Percentiles rank a stretch among this genome's conserved stretches.
phyloP scores from a whole-genome alignment of 495 filamentous ascomycete genomes.

The Hyaloscypha finlandica region DNA sequence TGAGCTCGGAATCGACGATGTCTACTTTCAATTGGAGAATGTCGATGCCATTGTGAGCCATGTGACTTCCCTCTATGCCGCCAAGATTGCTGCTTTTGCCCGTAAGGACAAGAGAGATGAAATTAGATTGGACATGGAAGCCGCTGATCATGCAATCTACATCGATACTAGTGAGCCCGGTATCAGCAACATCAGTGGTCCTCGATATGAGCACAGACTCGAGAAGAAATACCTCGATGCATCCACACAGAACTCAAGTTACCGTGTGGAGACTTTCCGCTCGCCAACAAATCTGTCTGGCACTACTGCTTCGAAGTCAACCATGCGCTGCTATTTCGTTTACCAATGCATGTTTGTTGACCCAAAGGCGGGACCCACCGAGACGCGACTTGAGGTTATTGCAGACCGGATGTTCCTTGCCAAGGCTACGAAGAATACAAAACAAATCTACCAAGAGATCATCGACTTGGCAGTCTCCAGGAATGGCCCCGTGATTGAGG shows the following conservation, averaged over 20 bases:
- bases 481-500: conserved; percentile 93
- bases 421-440: conserved; percentile 95
- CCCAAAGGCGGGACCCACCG: conserved; percentile 67
- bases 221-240: conserved; percentile 91
- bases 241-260: conserved; percentile 61
- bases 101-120: conserved; percentile 92
- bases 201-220: conserved; percentile 89
- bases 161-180: conserved; percentile 96
- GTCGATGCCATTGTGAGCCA: conserved; percentile 87
- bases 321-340: conserved; percentile 96
- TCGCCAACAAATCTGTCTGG: conserved; percentile 71
- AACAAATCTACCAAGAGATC: conserved; percentile 89
- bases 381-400: conserved; percentile 88
- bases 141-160: conserved; percentile 92
- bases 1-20: conserved; percentile 95
- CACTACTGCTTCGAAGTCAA: conserved; percentile 59
- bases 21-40: conserved; percentile 94
- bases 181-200: conserved; percentile 69
- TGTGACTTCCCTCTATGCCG: conserved; percentile 94
- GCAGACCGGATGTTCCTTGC: conserved; percentile 92
- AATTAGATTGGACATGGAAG: conserved; percentile 94
- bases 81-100: conserved; percentile 93
- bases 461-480: conserved; percentile 80
- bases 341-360: conserved; percentile 91
- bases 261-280: conserved; percentile 95